These are phyloP conservation scores for Coleophoma eucalyptorum DNA, from an alignment of 2,329 filamentous ascomycete species.

Conservation along the genomic window DNA sequence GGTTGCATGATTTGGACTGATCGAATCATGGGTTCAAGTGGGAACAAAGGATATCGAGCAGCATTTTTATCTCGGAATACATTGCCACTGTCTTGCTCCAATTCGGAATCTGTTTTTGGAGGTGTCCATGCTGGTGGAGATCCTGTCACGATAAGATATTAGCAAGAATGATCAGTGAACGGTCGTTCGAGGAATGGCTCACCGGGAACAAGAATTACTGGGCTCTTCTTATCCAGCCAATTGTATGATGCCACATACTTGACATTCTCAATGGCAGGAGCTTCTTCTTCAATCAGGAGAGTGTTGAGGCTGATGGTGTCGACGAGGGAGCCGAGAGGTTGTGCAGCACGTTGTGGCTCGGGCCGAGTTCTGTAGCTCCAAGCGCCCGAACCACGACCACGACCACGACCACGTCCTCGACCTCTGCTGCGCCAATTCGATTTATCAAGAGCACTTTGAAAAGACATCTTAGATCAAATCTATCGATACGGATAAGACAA, in stretches of 20 bases:
- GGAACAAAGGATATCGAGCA: slow-evolving; percentile 31
- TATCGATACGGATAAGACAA: too few species aligned
- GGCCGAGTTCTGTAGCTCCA: not conserved
- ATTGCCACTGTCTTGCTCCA: slow-evolving; percentile 37
- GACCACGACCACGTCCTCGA: not conserved
- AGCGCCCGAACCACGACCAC: not conserved
- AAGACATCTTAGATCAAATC: too few species aligned
- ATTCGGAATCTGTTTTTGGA: slow-evolving; percentile 22
- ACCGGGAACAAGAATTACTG: slow-evolving; percentile 43
- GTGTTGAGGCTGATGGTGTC: slow-evolving; percentile 12
- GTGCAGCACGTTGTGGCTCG: not conserved
- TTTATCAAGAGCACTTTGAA: too few species aligned
- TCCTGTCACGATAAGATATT: slow-evolving; percentile 30
- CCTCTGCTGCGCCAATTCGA: not conserved
- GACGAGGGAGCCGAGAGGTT: slow-evolving; percentile 10
- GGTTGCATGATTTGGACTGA: slow-evolving; percentile 32
- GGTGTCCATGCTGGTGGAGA: slow-evolving; percentile 48
- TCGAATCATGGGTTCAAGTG: slow-evolving; percentile 12
- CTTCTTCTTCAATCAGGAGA: slow-evolving; percentile 15
- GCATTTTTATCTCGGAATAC: slow-evolving; percentile 40
- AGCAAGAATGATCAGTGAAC: slow-evolving; percentile 1
- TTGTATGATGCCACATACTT: slow-evolving; percentile 48
- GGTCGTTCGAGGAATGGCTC: slow-evolving; percentile 9
- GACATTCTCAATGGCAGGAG: slow-evolving; percentile 31
- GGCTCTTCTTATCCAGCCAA: slow-evolving; percentile 35